Conservation (phyloP, 306 rosid genomes). For the Lathyrus aphaca region DNA sequence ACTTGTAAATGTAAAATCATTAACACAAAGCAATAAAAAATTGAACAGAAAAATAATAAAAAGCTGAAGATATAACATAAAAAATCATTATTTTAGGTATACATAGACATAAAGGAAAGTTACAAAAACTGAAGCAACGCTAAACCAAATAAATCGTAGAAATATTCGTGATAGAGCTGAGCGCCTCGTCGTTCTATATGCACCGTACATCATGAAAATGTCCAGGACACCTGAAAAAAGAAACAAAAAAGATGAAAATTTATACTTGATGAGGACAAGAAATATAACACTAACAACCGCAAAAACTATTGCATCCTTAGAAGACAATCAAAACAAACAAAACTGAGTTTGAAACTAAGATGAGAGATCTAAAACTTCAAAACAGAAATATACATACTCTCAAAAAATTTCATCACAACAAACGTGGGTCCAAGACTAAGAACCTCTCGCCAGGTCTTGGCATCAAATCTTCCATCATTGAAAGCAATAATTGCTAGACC, state of each 20-base stretch:
- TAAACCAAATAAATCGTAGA: slow-evolving; percentile 86
- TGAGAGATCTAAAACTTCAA: background rate
- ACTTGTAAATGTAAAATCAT: slow-evolving; percentile 27
- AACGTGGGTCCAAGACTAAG: slow-evolving; percentile 96
- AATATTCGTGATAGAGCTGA: slow-evolving; percentile 81
- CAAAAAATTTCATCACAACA: slow-evolving; percentile 81
- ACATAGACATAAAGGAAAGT: slow-evolving; percentile 81
- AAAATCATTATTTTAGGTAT: slow-evolving; percentile 10
- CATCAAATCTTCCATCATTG: slow-evolving; percentile 61
- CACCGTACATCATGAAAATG: slow-evolving; percentile 93
- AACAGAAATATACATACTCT: slow-evolving; percentile 64
- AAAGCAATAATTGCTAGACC: slow-evolving; percentile 84
- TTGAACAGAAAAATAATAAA: slow-evolving; percentile 16
- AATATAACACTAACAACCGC: background rate
- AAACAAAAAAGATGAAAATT: slow-evolving; percentile 33
- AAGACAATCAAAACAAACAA: background rate
- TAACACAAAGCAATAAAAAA: slow-evolving; percentile 8
- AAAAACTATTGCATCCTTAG: background rate
- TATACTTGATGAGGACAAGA: background rate
- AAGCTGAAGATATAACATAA: slow-evolving; percentile 7
- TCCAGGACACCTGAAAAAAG: slow-evolving; percentile 77
- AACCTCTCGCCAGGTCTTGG: slow-evolving; percentile 75
- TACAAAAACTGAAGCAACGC: slow-evolving; percentile 70
- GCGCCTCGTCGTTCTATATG: slow-evolving; percentile 77
- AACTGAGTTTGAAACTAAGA: background rate